Percentiles rank a stretch among this genome's conserved stretches.
These are phyloP conservation scores for Globisporangium takayamanum DNA, from an alignment of 352 stramenopile genomes.

Conservation along the genomic window DNA sequence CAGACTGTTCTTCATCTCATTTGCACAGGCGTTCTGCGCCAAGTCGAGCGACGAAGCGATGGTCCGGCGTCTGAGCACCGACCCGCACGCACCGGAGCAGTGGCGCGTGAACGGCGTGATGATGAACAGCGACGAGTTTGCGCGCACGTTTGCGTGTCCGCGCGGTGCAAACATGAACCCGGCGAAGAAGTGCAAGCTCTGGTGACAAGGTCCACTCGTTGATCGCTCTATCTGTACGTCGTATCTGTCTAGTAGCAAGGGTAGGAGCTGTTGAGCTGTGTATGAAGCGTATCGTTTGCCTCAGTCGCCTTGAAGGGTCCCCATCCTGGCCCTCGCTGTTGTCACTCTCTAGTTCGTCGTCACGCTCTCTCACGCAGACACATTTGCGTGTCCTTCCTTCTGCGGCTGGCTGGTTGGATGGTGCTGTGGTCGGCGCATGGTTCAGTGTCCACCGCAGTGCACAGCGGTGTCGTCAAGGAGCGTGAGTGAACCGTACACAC, in stretches of 20 bases:
- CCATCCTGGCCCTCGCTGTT: too few species aligned
- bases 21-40: slow-evolving; percentile 64
- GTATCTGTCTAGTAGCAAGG: not conserved
- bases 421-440: too few species aligned
- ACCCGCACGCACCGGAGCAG: slow-evolving; percentile 56
- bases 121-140: slow-evolving; percentile 77
- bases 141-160: slow-evolving; percentile 47
- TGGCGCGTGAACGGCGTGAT: slow-evolving; percentile 77
- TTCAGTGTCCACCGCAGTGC: too few species aligned
- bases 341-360: too few species aligned
- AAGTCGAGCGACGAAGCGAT: slow-evolving; percentile 55
- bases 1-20: slow-evolving; percentile 77
- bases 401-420: too few species aligned
- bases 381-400: too few species aligned
- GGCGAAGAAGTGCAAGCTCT: slow-evolving; percentile 61
- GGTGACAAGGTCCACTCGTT: slow-evolving; percentile 25
- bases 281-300: too few species aligned
- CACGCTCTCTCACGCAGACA: too few species aligned
- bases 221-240: not conserved
- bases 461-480: too few species aligned
- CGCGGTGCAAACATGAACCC: slow-evolving; percentile 61
- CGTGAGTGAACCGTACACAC: too few species aligned
- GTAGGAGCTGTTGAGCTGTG: not conserved
- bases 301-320: too few species aligned
- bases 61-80: slow-evolving; percentile 39